Percentiles rank a stretch among this genome's conserved stretches.
These are phyloP conservation scores for Marasmius sp. DNA, from an alignment of 1,284 basidiomycete species.

Conservation along the genomic window DNA sequence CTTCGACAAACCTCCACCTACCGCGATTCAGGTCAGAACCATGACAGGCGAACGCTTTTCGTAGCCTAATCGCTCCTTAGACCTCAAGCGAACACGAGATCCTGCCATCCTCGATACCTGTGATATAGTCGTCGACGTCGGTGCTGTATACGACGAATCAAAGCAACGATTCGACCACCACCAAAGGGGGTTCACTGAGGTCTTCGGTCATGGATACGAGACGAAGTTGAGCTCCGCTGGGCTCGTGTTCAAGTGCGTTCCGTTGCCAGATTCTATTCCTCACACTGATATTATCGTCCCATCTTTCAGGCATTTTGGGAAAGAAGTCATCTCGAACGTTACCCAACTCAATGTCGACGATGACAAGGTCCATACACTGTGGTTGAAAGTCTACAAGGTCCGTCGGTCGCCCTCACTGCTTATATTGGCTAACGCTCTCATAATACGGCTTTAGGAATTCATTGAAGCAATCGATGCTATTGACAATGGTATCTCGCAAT, in stretches of 20 bases:
- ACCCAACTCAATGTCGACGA: constrained; percentile 55
- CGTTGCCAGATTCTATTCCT: background rate
- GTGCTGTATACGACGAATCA: constrained; percentile 85
- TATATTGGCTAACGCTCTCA: background rate
- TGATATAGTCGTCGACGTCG: constrained; percentile 98
- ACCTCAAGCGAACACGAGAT: constrained; percentile 81
- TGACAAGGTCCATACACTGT: constrained; percentile 70
- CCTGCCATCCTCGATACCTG: constrained; percentile 78
- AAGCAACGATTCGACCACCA: constrained; percentile 92
- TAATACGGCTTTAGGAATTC: constrained; percentile 62
- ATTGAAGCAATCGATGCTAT: constrained; percentile 95
- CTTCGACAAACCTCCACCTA: constrained; percentile 80
- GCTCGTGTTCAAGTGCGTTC: constrained; percentile 85
- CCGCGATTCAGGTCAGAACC: constrained; percentile 63
- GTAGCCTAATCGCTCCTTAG: constrained; percentile 33
- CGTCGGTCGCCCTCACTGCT: background rate
- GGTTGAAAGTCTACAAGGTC: constrained; percentile 88
- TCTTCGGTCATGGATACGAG: constrained; percentile 82
- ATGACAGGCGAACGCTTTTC: background rate
- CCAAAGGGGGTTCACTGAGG: constrained; percentile 89
- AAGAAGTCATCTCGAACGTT: constrained; percentile 78
- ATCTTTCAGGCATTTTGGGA: constrained; percentile 81
- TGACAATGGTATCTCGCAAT: constrained; percentile 92
- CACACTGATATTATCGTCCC: constrained; percentile 6
- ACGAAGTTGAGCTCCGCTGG: constrained; percentile 95